These are phyloP conservation scores for Stentor roeselii DNA, from an alignment of 73 alveolate genomes.

Conservation along the genomic window DNA sequence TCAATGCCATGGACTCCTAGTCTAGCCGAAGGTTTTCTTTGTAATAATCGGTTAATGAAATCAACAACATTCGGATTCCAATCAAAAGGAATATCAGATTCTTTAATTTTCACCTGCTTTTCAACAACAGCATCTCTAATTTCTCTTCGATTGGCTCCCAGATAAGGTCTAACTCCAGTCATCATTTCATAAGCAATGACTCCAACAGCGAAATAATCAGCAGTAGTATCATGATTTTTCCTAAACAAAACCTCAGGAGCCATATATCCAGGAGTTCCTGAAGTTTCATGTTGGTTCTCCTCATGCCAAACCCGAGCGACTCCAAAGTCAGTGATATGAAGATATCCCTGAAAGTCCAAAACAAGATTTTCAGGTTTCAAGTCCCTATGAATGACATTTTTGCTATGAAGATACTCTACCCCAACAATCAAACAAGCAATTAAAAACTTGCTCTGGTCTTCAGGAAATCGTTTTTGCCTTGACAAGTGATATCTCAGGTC, in stretches of 20 bases:
- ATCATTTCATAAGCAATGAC: slow-evolving; percentile 24
- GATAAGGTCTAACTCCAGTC: slow-evolving; percentile 25
- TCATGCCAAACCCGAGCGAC: slow-evolving; percentile 46
- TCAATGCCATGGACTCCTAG: slow-evolving; percentile 60
- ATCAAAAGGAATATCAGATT: slow-evolving; percentile 39
- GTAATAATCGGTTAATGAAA: slow-evolving; percentile 80
- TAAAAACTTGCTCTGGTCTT: slow-evolving; percentile 60
- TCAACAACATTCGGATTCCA: slow-evolving; percentile 96
- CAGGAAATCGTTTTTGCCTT: slow-evolving; percentile 71
- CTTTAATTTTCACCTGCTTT: slow-evolving; percentile 15
- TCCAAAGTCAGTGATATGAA: slow-evolving; percentile 62
- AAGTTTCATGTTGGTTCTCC: slow-evolving; percentile 46
- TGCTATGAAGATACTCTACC: slow-evolving; percentile 49
- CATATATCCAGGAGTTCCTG: slow-evolving; percentile 97
- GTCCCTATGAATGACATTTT: slow-evolving; percentile 53
- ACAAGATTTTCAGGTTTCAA: slow-evolving; percentile 63
- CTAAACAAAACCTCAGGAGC: slow-evolving; percentile 93
- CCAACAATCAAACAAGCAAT: slow-evolving; percentile 60
- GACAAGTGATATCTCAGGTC: slow-evolving; percentile 91
- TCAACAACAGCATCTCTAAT: slow-evolving; percentile 13
- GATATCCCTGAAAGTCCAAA: slow-evolving; percentile 50
- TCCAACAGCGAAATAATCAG: not conserved
- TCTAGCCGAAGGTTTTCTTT: slow-evolving; percentile 72
- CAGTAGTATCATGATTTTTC: slow-evolving; percentile 42
- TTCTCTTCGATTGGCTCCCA: slow-evolving; percentile 9